phyloP scores from a whole-genome alignment of 2,329 filamentous ascomycete genomes.

The Incumbomyces lentus region DNA sequence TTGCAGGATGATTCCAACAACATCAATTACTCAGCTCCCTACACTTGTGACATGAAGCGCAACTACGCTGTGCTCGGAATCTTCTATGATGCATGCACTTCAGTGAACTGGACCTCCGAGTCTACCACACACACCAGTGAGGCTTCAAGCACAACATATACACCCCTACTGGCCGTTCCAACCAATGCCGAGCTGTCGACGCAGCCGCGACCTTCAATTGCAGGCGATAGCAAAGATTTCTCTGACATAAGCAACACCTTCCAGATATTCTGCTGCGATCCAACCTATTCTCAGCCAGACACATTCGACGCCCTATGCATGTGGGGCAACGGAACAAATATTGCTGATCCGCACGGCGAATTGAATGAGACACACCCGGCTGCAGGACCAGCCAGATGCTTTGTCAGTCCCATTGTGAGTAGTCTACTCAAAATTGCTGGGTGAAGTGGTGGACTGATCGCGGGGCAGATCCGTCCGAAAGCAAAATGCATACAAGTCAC shows the following conservation, averaged over 20 bases:
- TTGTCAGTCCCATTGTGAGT: not conserved
- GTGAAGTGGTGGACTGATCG: too few species aligned
- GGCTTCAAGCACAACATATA: not conserved
- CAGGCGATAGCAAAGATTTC: too few species aligned
- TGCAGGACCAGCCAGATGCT: not conserved
- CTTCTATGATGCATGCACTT: not conserved
- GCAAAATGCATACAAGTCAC: not conserved
- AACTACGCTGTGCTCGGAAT: conserved; percentile 1
- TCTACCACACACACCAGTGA: not conserved
- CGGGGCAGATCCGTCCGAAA: not conserved
- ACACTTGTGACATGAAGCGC: not conserved
- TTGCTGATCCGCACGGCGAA: not conserved
- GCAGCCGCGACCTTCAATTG: too few species aligned
- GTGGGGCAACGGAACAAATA: not conserved
- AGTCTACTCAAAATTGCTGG: too few species aligned
- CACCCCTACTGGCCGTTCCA: not conserved
- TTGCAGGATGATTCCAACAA: not conserved
- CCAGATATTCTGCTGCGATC: conserved; percentile 1
- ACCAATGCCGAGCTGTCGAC: not conserved
- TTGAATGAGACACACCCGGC: not conserved
- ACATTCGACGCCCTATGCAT: conserved; percentile 2
- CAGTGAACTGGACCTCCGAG: too few species aligned
- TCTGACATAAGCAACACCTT: too few species aligned
- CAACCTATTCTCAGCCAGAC: not conserved
- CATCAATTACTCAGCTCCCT: not conserved